Base-by-base conservation (phyloP, 2,329 filamentous ascomycete species). In the Ophiocordyceps camponoti-saundersi region DNA sequence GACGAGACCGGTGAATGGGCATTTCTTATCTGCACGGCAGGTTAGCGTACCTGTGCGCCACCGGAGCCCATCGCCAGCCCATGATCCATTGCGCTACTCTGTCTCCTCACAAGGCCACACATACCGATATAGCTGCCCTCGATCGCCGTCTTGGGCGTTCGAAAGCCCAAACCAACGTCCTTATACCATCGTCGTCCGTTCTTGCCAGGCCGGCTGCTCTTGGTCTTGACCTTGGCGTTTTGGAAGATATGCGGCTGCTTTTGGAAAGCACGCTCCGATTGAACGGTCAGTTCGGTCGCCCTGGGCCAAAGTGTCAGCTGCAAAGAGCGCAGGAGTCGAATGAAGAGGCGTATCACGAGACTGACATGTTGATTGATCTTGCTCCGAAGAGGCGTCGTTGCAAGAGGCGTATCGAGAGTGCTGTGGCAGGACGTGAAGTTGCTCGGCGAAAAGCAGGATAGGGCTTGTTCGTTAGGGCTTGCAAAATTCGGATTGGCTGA, bases 161-260 rank as follows among this genome's bases (percentile, higher is more conserved):
- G 83, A 85, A 98, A 98, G 64, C 92, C 92, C 72, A 98, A 80
- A 75, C 92, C 92, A 64, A 98, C 88, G 68, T 98, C 92, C 85
- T 98, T 98, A 75, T 94, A 95, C 88, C 70, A 74, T 89, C 89
- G 82, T 73, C 86, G 84, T 63, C 86, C 87, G 70, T 80, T 84
- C 82, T 94, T 93, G 70, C 88, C 88, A 62, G 83, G 83, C 69
- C 82, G 82, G 71, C 75, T 75, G 69, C 84, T 86, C 73, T 85
- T 82, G 67, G 80, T 73, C 79, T 88, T 87, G 70, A 77, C 75
- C 84, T 98, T 98, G 68, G 83, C 78, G 83, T 96, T 95, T 66
- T 85, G 81, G 86, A 96, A 98, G 80, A 98, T 95, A 75, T 98
- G 92, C 71, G 92, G 92, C 81, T 98, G 90, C 84, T 98, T 98